Evolutionary conservation across 1,284 basidiomycete genomes (phyloP).

Genomic region (Calocybe gambosa): DNA sequence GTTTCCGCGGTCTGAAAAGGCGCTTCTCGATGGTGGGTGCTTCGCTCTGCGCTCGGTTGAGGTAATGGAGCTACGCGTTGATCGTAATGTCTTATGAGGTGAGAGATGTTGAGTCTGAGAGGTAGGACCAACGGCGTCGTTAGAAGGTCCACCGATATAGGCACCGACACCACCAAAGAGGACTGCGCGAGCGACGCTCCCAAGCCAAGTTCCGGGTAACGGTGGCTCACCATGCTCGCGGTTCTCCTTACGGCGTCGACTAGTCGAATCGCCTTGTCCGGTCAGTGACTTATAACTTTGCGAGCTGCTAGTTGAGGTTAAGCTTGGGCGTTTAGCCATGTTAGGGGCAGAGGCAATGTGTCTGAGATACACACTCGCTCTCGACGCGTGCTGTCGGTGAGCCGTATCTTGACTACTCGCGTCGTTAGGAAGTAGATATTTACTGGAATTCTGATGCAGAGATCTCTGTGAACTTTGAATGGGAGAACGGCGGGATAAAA

Average conservation of each 20-base stretch:
- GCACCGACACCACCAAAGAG: conserved; percentile 40
- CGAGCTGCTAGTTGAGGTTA: conserved; percentile 24
- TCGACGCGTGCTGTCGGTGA: conserved; percentile 36
- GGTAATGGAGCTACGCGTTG: conserved; percentile 29
- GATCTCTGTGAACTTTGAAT: conserved; percentile 10
- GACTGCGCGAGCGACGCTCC: conserved; percentile 55
- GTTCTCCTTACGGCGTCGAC: conserved; percentile 19
- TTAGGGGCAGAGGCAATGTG: conserved; percentile 63
- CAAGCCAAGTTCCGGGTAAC: conserved; percentile 57
- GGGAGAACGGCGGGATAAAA: conserved; percentile 9
- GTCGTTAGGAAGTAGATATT: conserved; percentile 4
- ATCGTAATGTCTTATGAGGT: conserved; percentile 22
- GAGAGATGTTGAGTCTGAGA: conserved; percentile 21
- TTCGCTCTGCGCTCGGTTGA: conserved; percentile 15
- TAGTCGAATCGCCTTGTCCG: conserved; percentile 19
- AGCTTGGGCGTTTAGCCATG: conserved; percentile 38
- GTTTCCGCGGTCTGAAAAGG: conserved; percentile 37
- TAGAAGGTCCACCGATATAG: conserved; percentile 36
- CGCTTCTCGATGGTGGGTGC: conserved; percentile 19
- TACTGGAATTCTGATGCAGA: conserved; percentile 4
- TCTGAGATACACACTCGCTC: conserved; percentile 57
- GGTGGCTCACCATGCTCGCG: conserved; percentile 27
- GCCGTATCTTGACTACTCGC: conserved; percentile 17
- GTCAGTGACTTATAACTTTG: conserved; percentile 14
- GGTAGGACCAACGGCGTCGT: conserved; percentile 16